Conservation (phyloP, 495 filamentous ascomycete species). For the Aspergillus diversus region DNA sequence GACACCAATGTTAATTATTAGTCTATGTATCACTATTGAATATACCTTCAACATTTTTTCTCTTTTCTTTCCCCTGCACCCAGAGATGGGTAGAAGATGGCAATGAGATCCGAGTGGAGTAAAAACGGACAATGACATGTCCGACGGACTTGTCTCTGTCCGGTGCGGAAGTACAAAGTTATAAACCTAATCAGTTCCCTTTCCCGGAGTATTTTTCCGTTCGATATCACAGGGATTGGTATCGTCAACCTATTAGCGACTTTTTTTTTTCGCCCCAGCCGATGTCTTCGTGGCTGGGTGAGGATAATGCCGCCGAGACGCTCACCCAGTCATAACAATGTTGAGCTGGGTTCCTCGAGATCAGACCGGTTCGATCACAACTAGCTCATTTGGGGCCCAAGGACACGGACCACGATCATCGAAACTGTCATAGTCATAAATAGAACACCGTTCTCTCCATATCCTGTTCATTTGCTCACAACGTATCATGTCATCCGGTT, state of each 20-base stretch:
- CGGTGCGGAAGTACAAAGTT: conserved; percentile 4
- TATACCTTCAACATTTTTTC: background rate
- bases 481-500: background rate
- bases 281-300: too few relatives aligned
- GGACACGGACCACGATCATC: too few relatives aligned
- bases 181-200: too few relatives aligned
- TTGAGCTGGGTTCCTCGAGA: too few relatives aligned
- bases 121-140: conserved; percentile 20
- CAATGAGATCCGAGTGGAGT: background rate
- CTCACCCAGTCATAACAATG: too few relatives aligned
- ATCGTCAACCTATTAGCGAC: conserved; percentile 11
- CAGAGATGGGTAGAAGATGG: background rate
- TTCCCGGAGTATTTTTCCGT: too few relatives aligned
- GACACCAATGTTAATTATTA: background rate
- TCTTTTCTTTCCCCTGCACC: background rate
- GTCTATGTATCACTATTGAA: background rate
- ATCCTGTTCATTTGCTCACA: background rate
- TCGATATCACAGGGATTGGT: background rate
- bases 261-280: too few relatives aligned
- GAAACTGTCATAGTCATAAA: too few relatives aligned
- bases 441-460: background rate
- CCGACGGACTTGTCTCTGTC: conserved; percentile 19
- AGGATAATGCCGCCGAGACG: too few relatives aligned
- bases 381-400: too few relatives aligned
- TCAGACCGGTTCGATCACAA: too few relatives aligned